Conservation (phyloP, 495 filamentous ascomycete species). For the Platismatia glauca region DNA sequence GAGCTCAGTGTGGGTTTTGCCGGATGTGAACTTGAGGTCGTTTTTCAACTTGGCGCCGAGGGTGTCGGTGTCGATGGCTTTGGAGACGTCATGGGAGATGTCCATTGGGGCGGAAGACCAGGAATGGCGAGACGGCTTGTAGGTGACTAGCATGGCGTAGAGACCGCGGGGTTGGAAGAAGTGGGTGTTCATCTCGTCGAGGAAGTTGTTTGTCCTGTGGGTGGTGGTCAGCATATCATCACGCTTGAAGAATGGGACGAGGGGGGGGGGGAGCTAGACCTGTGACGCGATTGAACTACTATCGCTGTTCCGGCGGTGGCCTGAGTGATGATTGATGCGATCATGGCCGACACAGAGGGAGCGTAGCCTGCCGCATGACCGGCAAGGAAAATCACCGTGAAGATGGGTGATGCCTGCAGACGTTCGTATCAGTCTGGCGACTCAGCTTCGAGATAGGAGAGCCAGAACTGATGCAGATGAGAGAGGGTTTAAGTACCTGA, state of each 20-base stretch:
- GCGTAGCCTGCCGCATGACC: slow-evolving; percentile 18
- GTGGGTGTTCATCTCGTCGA: slow-evolving; percentile 24
- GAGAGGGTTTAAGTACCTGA: background rate
- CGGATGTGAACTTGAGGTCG: slow-evolving; percentile 35
- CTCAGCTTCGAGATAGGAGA: background rate
- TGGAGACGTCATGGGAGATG: slow-evolving; percentile 8
- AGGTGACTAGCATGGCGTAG: slow-evolving; percentile 26
- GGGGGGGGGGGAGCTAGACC: background rate
- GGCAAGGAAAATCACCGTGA: slow-evolving; percentile 23
- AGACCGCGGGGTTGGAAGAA: slow-evolving; percentile 27
- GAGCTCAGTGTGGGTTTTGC: slow-evolving; percentile 38
- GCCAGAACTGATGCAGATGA: too few species aligned
- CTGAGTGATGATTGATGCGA: slow-evolving; percentile 22
- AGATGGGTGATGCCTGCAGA: slow-evolving; percentile 21
- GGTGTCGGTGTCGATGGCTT: slow-evolving; percentile 5
- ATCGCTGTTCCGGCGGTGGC: slow-evolving; percentile 22
- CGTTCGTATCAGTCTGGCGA: background rate
- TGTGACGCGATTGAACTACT: slow-evolving; percentile 18
- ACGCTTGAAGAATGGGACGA: background rate
- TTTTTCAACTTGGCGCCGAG: slow-evolving; percentile 15
- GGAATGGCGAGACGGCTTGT: slow-evolving; percentile 22
- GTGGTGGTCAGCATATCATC: background rate
- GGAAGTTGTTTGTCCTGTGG: slow-evolving; percentile 23
- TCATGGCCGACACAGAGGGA: slow-evolving; percentile 18
- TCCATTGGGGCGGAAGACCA: slow-evolving; percentile 10